Conservation (phyloP, 2,329 filamentous ascomycete species). For the Colletotrichum plurivorum region DNA sequence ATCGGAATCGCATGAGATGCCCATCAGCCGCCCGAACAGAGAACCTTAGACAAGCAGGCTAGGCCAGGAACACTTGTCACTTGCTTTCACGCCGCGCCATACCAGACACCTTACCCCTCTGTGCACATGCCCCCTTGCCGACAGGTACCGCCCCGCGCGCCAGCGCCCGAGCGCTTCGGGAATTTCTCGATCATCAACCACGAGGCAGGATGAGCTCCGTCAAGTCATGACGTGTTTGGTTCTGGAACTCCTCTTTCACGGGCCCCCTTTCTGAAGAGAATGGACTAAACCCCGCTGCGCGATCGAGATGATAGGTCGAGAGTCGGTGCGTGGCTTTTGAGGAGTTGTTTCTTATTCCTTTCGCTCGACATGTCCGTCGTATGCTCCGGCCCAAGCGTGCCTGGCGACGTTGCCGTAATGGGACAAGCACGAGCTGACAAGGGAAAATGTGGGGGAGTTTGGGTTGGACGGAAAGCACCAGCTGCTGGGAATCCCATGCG, state of each 20-base stretch:
- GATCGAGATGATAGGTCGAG: conserved; percentile 28
- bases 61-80: background rate
- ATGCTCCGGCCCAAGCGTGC: conserved; percentile 2
- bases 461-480: background rate
- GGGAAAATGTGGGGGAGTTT: background rate
- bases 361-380: background rate
- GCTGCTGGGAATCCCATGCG: background rate
- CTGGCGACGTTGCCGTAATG: background rate
- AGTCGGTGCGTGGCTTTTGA: conserved; percentile 25
- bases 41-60: background rate
- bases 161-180: background rate
- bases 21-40: background rate
- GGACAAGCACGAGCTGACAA: background rate
- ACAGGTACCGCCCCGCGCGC: background rate
- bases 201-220: conserved; percentile 1
- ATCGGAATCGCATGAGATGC: background rate
- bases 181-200: conserved; percentile 23
- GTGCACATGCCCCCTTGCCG: background rate
- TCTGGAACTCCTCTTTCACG: too few species aligned
- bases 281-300: background rate
- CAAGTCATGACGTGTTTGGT: conserved; percentile 41
- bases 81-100: too few species aligned
- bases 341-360: conserved; percentile 21
- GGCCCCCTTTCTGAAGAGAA: too few species aligned
- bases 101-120: too few species aligned